Evolutionary conservation across 306 rosid species (phyloP), one percentile per base, ranked within the genome.

Genomic region (Corylus heterophylla): DNA sequence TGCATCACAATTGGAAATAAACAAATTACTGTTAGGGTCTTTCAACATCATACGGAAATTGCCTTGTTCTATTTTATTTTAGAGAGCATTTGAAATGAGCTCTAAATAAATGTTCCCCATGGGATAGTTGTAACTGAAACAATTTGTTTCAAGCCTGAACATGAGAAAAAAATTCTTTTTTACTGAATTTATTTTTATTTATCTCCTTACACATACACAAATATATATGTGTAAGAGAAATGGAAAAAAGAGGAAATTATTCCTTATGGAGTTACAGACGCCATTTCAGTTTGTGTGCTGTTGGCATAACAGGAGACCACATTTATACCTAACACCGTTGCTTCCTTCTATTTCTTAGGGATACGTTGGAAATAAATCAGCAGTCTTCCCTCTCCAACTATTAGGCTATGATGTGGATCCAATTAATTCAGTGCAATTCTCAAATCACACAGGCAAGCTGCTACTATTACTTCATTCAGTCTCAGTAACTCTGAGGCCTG

Each of bases 351-450:
- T 74, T 69, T 77, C 31, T 51, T 74, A 92, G 97, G 97, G 96
- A 39, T 90, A 89, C 76, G 97, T 92, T 78, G 97, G 97, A 45
- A 92, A 92, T 84, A 92, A 92, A 81, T 85, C 97, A 29, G 94
- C 97, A 55, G 94, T 92, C 50, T 92, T 90, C 51, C 97, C 97
- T 66, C 87, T 92, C 72, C 97, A 92, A 85, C 88, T 92, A 56
- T 72, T 92, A 84, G 97, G 97, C 80, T 92, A 86, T 81, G 97
- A 92, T 79, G 97, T 92, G 81, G 97, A 92, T 88, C 94, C 97
- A 74, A 92, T 92, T 69, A 85, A 90, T 83, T 92, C 97, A 39
- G 96, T 92, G 80, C 96, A 92, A 86, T 92, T 92, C 91, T 92
- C 97, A 10, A 92, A 92, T 80, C 96, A 92, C 94, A 92, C 94